phyloP scores from a whole-genome alignment of 331 rosid genomes.

The Malus hybrid region DNA sequence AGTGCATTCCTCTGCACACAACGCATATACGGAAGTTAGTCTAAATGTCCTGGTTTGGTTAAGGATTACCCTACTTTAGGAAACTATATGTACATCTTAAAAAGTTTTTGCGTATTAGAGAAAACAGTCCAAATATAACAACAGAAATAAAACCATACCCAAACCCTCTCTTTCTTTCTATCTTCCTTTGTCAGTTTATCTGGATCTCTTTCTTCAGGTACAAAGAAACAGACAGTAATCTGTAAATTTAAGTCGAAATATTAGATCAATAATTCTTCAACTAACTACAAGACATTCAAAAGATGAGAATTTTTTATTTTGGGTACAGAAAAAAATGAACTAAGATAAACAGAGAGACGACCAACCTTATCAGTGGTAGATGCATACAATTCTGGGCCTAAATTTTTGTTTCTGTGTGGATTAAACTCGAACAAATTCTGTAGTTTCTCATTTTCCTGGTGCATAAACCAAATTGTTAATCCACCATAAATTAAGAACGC shows the following conservation, averaged over 20 bases:
- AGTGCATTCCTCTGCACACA: slow-evolving; percentile 18
- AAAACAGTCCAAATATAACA: not conserved
- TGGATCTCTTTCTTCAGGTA: slow-evolving; percentile 17
- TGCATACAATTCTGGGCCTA: slow-evolving; percentile 17
- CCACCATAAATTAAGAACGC: not conserved
- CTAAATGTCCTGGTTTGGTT: not conserved
- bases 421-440: slow-evolving; percentile 16
- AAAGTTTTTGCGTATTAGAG: not conserved
- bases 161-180: slow-evolving; percentile 15
- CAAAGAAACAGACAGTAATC: not conserved
- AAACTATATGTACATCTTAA: not conserved
- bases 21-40: not conserved
- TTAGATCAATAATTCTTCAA: not conserved
- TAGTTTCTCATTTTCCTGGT: slow-evolving; percentile 32
- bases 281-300: not conserved
- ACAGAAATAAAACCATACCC: slow-evolving; percentile 1
- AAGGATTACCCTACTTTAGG: not conserved
- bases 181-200: not conserved
- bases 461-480: not conserved
- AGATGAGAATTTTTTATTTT: not conserved
- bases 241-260: not conserved
- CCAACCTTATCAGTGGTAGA: slow-evolving; percentile 23
- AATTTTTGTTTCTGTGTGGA: not conserved
- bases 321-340: not conserved
- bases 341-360: not conserved